These are phyloP conservation scores for Salix suchowensis DNA, from an alignment of 345 rosid genomes.

Conservation along the genomic window DNA sequence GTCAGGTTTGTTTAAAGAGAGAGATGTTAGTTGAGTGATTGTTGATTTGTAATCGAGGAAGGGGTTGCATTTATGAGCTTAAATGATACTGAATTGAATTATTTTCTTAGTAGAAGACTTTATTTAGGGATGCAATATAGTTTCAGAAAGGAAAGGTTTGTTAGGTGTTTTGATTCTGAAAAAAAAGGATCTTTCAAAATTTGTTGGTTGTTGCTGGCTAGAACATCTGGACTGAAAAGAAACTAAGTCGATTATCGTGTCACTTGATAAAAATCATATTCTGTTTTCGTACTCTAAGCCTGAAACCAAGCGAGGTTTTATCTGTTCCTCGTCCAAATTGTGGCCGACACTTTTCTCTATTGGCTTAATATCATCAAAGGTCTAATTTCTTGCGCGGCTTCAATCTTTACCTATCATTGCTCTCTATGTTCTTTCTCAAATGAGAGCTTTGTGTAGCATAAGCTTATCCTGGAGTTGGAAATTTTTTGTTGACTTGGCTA, in stretches of 20 bases:
- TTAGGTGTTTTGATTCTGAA: neutral
- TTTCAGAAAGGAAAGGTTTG: neutral
- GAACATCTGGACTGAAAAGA: neutral
- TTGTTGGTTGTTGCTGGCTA: neutral
- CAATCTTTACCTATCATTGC: neutral
- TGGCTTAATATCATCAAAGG: neutral
- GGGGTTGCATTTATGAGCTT: neutral
- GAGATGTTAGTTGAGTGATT: neutral
- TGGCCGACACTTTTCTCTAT: neutral
- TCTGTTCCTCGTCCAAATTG: neutral
- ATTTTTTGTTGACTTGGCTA: neutral
- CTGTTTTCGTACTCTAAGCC: neutral
- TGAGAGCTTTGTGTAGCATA: conserved; percentile 1
- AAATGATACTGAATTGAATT: neutral
- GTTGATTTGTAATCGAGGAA: neutral
- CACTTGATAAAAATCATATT: neutral
- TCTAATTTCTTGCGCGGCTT: neutral
- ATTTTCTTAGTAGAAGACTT: neutral
- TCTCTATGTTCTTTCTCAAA: neutral
- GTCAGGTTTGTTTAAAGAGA: neutral
- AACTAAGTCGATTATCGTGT: neutral
- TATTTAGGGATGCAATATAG: neutral
- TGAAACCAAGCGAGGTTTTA: neutral
- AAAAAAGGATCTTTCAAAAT: neutral
- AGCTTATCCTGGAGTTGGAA: neutral